Evolutionary conservation across 1,139 yeast genomes (phyloP).

Genomic region (Sugiyamaella paludigena): DNA sequence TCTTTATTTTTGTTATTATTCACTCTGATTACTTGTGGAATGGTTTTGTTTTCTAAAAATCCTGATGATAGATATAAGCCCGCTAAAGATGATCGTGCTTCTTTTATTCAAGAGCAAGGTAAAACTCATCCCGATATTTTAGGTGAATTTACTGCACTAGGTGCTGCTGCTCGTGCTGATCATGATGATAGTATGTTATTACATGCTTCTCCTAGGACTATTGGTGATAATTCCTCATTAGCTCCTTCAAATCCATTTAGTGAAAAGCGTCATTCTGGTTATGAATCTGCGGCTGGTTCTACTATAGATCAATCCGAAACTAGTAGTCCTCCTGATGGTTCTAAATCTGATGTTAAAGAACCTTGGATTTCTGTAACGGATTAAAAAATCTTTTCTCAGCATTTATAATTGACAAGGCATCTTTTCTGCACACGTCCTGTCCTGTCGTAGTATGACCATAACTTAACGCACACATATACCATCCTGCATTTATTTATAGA

Average conservation of each 20-base stretch:
- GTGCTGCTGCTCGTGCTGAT: slow-evolving; percentile 76
- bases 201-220: slow-evolving; percentile 4
- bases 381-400: not conserved
- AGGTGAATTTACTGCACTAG: slow-evolving; percentile 76
- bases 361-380: slow-evolving; percentile 8
- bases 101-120: slow-evolving; percentile 59
- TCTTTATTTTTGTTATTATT: slow-evolving; percentile 79
- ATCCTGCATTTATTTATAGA: slow-evolving; percentile 11
- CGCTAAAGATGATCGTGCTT: slow-evolving; percentile 92
- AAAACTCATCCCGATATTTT: slow-evolving; percentile 51
- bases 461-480: not conserved
- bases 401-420: too few species aligned
- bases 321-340: slow-evolving; percentile 8
- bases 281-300: slow-evolving; percentile 14
- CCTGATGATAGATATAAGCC: slow-evolving; percentile 96
- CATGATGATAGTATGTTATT: slow-evolving; percentile 29
- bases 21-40: slow-evolving; percentile 73
- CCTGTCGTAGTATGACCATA: too few species aligned
- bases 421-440: too few species aligned
- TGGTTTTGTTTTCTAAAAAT: slow-evolving; percentile 79
- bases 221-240: slow-evolving; percentile 19
- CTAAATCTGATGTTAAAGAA: slow-evolving; percentile 5
- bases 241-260: slow-evolving; percentile 19
- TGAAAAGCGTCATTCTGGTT: slow-evolving; percentile 20
- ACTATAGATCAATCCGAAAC: slow-evolving; percentile 14